Percentiles rank a stretch among this genome's conserved stretches.
These are phyloP conservation scores for Juncus effusus DNA, from an alignment of 176 grass and related monocot species.

Conservation along the genomic window DNA sequence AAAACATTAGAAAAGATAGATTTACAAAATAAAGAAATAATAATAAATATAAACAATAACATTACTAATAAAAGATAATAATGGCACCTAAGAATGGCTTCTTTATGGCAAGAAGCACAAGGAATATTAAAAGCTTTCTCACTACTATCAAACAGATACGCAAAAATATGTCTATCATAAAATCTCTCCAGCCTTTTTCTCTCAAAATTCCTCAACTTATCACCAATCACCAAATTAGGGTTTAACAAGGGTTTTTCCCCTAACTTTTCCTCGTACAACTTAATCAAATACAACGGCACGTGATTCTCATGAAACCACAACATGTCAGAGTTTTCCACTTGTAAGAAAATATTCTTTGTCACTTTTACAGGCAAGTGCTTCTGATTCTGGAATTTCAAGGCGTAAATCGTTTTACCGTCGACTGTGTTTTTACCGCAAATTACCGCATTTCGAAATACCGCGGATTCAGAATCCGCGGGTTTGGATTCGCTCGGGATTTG, in stretches of 20 bases:
- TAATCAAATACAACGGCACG: slow-evolving; percentile 77
- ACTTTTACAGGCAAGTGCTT: slow-evolving; percentile 82
- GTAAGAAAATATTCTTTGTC: slow-evolving; percentile 71
- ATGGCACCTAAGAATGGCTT: slow-evolving; percentile 67
- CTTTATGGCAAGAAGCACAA: slow-evolving; percentile 79
- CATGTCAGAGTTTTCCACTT: slow-evolving; percentile 49
- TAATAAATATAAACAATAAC: slow-evolving; percentile 11
- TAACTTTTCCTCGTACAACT: slow-evolving; percentile 66
- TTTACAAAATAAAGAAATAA: slow-evolving; percentile 24
- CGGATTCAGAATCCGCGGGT: slow-evolving; percentile 52
- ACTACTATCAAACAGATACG: slow-evolving; percentile 70
- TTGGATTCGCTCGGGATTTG: slow-evolving; percentile 63
- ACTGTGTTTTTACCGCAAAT: slow-evolving; percentile 68
- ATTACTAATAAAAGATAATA: slow-evolving; percentile 14
- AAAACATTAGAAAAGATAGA: slow-evolving; percentile 31
- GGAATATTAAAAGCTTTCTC: slow-evolving; percentile 45
- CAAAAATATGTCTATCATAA: slow-evolving; percentile 48
- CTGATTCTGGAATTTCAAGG: slow-evolving; percentile 75
- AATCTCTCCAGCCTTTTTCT: slow-evolving; percentile 38
- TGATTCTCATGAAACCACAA: slow-evolving; percentile 92
- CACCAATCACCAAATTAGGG: slow-evolving; percentile 23
- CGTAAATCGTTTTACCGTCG: slow-evolving; percentile 64
- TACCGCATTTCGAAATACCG: slow-evolving; percentile 86
- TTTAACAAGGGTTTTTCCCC: slow-evolving; percentile 28
- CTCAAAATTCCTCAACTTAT: slow-evolving; percentile 36